phyloP scores from a whole-genome alignment of 371 early-diverging fungal genomes.

The Mucor lusitanicus region DNA sequence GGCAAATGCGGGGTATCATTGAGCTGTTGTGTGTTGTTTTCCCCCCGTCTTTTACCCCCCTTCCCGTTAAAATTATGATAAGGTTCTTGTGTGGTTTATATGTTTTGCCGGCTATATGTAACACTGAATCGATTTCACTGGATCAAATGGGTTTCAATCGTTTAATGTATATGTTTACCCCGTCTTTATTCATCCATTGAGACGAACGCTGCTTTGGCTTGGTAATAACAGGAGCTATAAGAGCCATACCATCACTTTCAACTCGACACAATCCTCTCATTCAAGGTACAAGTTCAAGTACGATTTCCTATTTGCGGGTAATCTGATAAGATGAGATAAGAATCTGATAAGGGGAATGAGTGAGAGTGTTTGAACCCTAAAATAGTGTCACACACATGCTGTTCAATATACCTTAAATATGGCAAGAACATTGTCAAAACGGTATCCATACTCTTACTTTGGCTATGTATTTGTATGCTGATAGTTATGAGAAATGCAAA shows the following conservation, averaged over 20 bases:
- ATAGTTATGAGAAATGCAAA: too few relatives aligned
- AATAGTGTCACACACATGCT: neutral
- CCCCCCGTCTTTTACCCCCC: neutral
- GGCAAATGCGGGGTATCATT: neutral
- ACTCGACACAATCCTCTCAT: neutral
- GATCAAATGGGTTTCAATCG: neutral
- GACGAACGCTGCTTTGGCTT: neutral
- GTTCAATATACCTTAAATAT: neutral
- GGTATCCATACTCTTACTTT: neutral
- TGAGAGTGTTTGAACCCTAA: neutral
- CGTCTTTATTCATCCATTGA: neutral
- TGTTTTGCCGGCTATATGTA: constrained; percentile 1
- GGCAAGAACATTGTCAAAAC: neutral
- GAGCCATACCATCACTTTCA: neutral
- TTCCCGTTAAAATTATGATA: neutral
- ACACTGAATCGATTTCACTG: neutral
- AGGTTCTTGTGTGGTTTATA: neutral
- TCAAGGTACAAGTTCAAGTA: neutral
- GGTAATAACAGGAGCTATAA: neutral
- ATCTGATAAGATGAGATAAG: neutral
- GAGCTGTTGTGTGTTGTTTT: neutral
- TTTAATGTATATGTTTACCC: neutral
- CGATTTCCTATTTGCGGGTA: neutral
- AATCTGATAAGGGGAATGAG: neutral
- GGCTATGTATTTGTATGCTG: neutral